phyloP scores from a whole-genome alignment of 2,329 filamentous ascomycete genomes.

The Colletotrichum simmondsii region DNA sequence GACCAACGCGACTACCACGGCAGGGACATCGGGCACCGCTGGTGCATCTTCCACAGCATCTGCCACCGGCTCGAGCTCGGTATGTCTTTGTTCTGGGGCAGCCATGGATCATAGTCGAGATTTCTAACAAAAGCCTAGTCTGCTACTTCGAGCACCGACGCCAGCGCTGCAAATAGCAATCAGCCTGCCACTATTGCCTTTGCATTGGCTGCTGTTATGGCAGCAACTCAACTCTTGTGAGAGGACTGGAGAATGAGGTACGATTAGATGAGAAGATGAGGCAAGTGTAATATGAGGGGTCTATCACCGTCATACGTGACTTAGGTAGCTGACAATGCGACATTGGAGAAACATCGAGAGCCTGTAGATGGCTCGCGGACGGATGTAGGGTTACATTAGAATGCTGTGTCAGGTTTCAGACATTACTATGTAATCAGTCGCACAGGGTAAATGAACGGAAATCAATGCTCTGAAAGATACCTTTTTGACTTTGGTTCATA shows the following conservation, averaged over 20 bases:
- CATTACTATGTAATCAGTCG: too few relatives aligned
- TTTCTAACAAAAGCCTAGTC: neutral
- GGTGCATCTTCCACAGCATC: neutral
- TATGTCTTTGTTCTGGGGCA: neutral
- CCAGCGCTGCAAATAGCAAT: neutral
- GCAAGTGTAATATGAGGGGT: neutral
- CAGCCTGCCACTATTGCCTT: neutral
- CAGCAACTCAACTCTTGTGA: slow-evolving; percentile 1
- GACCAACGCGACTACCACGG: neutral
- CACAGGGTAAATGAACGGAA: too few relatives aligned
- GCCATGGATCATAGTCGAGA: neutral
- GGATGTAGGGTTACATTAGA: too few relatives aligned
- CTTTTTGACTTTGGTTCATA: too few relatives aligned
- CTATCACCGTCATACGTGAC: too few relatives aligned
- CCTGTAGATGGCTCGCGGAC: too few relatives aligned
- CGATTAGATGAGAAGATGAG: neutral
- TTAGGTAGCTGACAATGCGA: too few relatives aligned
- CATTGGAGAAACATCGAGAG: too few relatives aligned
- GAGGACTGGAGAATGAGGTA: too few relatives aligned
- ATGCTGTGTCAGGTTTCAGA: too few relatives aligned
- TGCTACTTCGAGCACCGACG: neutral
- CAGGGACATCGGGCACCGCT: neutral
- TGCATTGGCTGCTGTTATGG: neutral
- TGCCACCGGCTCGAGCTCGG: neutral
- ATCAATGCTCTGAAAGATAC: too few relatives aligned